Conservation (phyloP, 2,329 filamentous ascomycete genomes). For the Tolypocladium nubicola region DNA sequence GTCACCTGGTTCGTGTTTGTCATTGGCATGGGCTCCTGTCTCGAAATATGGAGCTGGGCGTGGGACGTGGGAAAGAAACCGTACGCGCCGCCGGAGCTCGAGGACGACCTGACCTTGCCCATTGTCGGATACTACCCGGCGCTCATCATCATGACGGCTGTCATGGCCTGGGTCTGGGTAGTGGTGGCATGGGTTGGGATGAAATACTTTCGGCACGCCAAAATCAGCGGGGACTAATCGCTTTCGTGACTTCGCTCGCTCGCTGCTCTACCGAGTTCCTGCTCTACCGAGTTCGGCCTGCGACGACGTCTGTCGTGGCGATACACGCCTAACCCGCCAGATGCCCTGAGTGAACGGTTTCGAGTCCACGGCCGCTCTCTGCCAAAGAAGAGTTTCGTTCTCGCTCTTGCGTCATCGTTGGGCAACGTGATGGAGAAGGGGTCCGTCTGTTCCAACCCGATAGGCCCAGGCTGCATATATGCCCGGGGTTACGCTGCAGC, state of each 20-base stretch:
- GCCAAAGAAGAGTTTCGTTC: too few relatives aligned
- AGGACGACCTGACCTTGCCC: constrained; percentile 87
- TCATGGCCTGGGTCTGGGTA: constrained; percentile 99
- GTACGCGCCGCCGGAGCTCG: constrained; percentile 87
- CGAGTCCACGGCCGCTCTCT: neutral
- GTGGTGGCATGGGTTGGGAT: constrained; percentile 96
- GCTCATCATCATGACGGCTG: constrained; percentile 79
- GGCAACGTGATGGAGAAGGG: neutral
- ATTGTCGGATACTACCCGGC: constrained; percentile 97
- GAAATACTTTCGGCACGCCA: constrained; percentile 98
- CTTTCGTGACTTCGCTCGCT: neutral
- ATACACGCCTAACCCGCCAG: neutral
- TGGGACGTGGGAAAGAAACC: constrained; percentile 97
- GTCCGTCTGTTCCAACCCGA: neutral
- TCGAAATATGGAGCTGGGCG: constrained; percentile 96
- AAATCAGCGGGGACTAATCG: constrained; percentile 58
- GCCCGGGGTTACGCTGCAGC: neutral
- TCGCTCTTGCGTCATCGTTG: too few relatives aligned
- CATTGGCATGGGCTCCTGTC: constrained; percentile 88
- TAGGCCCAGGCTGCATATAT: neutral
- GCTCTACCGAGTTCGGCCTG: neutral
- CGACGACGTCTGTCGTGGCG: neutral
- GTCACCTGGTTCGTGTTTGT: constrained; percentile 96
- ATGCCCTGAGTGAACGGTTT: neutral
- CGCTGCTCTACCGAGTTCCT: neutral